Conservation (phyloP, 176 grass and related monocot species). For the Phoenix roebelenii region DNA sequence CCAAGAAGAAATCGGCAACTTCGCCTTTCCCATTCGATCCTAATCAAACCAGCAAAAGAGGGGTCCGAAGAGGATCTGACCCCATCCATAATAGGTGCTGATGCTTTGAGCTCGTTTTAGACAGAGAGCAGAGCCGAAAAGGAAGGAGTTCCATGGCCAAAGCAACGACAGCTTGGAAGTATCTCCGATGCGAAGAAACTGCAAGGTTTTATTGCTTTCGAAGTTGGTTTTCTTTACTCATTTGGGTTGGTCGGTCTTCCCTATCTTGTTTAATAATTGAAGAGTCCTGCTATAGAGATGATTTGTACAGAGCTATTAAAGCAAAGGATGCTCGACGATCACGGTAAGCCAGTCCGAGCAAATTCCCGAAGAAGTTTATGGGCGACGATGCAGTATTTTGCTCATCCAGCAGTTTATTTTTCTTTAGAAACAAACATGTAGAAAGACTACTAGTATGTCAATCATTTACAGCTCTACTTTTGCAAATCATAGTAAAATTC, state of each 20-base stretch:
- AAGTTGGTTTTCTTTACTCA: not conserved
- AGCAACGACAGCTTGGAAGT: slow-evolving; percentile 14
- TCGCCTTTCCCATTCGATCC: not conserved
- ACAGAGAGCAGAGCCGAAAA: not conserved
- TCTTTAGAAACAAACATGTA: not conserved
- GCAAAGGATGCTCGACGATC: slow-evolving; percentile 7
- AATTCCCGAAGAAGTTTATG: too few species aligned
- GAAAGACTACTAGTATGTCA: too few species aligned
- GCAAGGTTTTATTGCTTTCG: slow-evolving; percentile 11
- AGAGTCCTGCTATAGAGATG: slow-evolving; percentile 20
- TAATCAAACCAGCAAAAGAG: slow-evolving; percentile 2
- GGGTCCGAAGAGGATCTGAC: slow-evolving; percentile 8
- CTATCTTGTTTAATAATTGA: slow-evolving; percentile 5
- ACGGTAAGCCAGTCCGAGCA: not conserved
- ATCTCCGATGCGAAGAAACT: slow-evolving; percentile 19
- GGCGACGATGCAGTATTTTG: not conserved
- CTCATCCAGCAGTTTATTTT: not conserved
- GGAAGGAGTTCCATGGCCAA: not conserved
- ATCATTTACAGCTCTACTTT: too few species aligned
- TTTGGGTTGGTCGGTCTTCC: not conserved
- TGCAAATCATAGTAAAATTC: too few species aligned
- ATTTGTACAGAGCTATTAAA: slow-evolving; percentile 28
- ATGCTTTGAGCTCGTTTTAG: not conserved
- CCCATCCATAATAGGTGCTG: slow-evolving; percentile 10
- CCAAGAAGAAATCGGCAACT: slow-evolving; percentile 1